Evolutionary conservation across 1,139 yeast genomes (phyloP).

Genomic region (Candida frijolesensis): DNA sequence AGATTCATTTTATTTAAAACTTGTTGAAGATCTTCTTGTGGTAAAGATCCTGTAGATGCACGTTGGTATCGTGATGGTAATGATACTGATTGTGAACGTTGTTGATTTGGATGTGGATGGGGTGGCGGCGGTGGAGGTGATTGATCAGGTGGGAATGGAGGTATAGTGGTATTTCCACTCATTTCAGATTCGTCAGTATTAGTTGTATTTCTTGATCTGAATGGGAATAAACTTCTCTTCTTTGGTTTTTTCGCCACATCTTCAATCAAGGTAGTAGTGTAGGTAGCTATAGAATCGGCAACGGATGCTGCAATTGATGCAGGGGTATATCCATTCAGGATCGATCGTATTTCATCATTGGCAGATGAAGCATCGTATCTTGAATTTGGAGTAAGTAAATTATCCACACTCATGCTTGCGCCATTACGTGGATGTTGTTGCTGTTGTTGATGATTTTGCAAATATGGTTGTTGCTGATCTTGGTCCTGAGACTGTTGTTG

Average conservation of each 20-base stretch:
- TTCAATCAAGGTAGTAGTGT: constrained; percentile 12
- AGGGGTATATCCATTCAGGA: constrained; percentile 7
- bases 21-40: constrained; percentile 30
- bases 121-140: constrained; percentile 9
- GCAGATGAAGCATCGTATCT: constrained; percentile 15
- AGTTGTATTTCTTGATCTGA: constrained; percentile 35
- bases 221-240: constrained; percentile 64
- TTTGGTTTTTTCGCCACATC: constrained; percentile 38
- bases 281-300: constrained; percentile 16
- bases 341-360: constrained; percentile 20
- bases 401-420: constrained; percentile 10
- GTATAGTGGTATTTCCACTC: background rate
- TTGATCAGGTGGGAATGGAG: constrained; percentile 1
- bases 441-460: background rate
- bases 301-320: constrained; percentile 16
- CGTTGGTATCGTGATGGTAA: no score
- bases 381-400: constrained; percentile 15
- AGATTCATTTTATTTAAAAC: constrained; percentile 44
- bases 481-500: constrained; percentile 6
- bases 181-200: background rate
- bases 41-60: background rate
- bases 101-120: constrained; percentile 4
- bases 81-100: no score
- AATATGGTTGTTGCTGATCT: background rate
- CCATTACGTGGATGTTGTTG: constrained; percentile 10